Base-by-base conservation (phyloP, 164 flowering plant genomes). In the Umbilicus rupestris region DNA sequence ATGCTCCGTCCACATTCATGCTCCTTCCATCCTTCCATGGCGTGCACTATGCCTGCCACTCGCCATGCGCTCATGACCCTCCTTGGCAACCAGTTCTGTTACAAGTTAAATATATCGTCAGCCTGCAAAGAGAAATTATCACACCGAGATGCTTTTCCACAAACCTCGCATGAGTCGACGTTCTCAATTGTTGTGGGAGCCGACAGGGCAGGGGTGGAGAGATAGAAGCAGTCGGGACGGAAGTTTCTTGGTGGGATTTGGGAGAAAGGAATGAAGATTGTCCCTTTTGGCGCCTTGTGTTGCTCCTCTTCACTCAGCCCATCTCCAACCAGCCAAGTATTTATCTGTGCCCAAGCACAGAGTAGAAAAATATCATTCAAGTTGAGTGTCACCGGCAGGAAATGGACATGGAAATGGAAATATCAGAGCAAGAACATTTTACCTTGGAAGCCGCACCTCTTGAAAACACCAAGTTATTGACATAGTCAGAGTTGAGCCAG, bases 161-260 rank as follows among this genome's bases (percentile, higher is more conserved):
- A 72, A 44, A 88, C 95, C 92, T 87, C 96, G 67, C 96, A 88
- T 20, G 88, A 73, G 68, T 88, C 80, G 28, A 88, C 45, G 26
- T 86, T 85, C 45, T 81, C 76, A 0, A 84, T 69, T 55, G 78
- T 73, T 11, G 66, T 65, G 14, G 92, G 96, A 65, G 75, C 63
- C 26, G 68, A 1, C 83, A 89, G 69, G 9, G 92, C 85, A 0
- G 92, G 96, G n/a, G 90, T 85, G 63, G 26, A 20, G 68, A 79
- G 69, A 76, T 87, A 89, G 57, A 67, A 64, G 72, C 92, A 83
- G 66, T 89, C 85, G 39, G 67, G 75, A 37, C 92, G 81, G 16
- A 68, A 1, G 71, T 72, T 76, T 64, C 65, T 69, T 3, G 74
- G 73, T 17, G 86, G 89, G 35, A 81, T 74, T 62, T 78, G 78